Evolutionary conservation across 495 filamentous ascomycete species (phyloP).

Genomic region (Cercophora samala): DNA sequence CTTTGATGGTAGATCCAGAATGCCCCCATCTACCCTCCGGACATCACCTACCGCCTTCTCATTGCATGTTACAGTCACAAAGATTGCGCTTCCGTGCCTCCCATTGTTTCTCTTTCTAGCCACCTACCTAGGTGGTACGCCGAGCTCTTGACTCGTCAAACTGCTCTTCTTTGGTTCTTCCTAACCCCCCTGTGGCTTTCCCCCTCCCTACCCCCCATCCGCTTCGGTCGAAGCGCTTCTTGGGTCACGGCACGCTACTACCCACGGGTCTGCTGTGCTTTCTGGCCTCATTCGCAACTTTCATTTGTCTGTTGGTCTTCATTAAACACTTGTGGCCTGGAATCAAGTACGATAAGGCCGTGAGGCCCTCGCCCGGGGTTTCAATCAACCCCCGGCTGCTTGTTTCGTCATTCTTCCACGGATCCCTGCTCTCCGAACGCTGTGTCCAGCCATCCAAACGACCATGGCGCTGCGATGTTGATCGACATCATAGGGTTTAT

Average conservation of each 20-base stretch:
- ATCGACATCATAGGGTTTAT: background rate
- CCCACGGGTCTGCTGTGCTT: slow-evolving; percentile 18
- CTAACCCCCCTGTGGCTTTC: background rate
- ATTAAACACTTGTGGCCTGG: background rate
- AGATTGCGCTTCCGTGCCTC: background rate
- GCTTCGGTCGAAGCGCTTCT: background rate
- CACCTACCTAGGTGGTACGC: background rate
- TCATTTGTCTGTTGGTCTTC: slow-evolving; percentile 6
- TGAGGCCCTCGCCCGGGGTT: too few species aligned
- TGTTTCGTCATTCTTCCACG: slow-evolving; percentile 7
- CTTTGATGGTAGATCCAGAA: background rate
- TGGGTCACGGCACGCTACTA: background rate
- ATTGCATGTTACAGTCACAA: background rate
- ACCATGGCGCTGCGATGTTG: background rate
- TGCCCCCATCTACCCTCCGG: background rate
- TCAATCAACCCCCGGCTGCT: slow-evolving; percentile 13
- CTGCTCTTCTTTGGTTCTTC: background rate
- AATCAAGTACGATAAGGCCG: slow-evolving; percentile 24
- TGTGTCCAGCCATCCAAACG: background rate
- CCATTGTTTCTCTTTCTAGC: background rate
- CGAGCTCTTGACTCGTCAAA: slow-evolving; percentile 6
- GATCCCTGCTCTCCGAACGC: background rate
- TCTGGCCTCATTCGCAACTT: slow-evolving; percentile 21
- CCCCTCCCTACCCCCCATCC: background rate
- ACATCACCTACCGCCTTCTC: background rate